phyloP scores from a whole-genome alignment of 2,329 filamentous ascomycete genomes.

The Clonostachys chloroleuca region DNA sequence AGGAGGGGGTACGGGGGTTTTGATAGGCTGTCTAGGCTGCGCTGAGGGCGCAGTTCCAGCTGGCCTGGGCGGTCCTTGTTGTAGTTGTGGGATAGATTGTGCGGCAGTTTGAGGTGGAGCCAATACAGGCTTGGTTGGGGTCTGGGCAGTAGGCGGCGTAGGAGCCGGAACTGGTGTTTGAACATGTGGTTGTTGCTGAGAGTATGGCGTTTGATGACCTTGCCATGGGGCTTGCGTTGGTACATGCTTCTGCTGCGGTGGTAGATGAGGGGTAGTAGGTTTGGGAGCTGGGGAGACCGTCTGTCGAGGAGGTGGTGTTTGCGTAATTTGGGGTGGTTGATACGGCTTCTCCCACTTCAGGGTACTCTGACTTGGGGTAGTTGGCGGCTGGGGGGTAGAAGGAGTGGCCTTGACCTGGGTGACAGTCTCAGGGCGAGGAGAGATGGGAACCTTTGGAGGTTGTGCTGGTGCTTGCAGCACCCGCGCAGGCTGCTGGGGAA shows the following conservation, averaged over 20 bases:
- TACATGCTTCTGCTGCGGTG: slow-evolving; percentile 13
- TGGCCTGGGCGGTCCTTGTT: slow-evolving; percentile 21
- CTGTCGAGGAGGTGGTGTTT: slow-evolving; percentile 15
- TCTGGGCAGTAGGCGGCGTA: slow-evolving; percentile 6
- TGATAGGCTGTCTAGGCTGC: slow-evolving; percentile 15
- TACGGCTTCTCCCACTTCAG: slow-evolving; percentile 37
- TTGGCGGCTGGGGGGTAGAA: slow-evolving; percentile 12
- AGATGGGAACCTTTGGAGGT: slow-evolving; percentile 19
- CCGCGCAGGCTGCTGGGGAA: slow-evolving; percentile 20
- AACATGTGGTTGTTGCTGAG: neutral
- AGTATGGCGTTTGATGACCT: neutral
- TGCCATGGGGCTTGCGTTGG: slow-evolving; percentile 9
- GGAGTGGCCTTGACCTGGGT: slow-evolving; percentile 16
- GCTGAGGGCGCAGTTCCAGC: slow-evolving; percentile 12
- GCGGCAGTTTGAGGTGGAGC: slow-evolving; percentile 26
- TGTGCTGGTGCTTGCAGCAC: slow-evolving; percentile 22
- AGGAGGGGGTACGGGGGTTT: slow-evolving; percentile 22
- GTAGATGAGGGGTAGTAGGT: slow-evolving; percentile 10
- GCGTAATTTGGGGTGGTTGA: slow-evolving; percentile 21
- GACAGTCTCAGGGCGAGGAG: slow-evolving; percentile 24
- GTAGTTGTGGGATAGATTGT: slow-evolving; percentile 26
- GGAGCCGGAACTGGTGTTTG: neutral
- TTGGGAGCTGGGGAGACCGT: slow-evolving; percentile 11
- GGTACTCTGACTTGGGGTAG: slow-evolving; percentile 12
- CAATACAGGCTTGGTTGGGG: slow-evolving; percentile 19